Evolutionary conservation across 2,329 filamentous ascomycete species (phyloP).

Genomic region (Exophiala xenobiotica): DNA sequence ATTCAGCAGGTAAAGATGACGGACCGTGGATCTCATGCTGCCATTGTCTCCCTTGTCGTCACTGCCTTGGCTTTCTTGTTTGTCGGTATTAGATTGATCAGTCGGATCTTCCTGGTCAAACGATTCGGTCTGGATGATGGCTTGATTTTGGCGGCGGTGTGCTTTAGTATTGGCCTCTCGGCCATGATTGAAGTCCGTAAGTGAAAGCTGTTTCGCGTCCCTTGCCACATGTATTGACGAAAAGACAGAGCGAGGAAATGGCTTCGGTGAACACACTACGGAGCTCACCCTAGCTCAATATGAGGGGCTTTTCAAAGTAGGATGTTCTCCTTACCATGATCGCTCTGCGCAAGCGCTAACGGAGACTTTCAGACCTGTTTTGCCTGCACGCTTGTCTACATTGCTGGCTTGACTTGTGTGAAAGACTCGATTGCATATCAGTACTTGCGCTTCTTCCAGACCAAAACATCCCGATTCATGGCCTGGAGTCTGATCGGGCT

Average conservation of each 20-base stretch:
- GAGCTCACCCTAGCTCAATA: background rate
- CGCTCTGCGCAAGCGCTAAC: background rate
- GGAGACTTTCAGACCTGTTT: background rate
- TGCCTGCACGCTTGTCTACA: constrained; percentile 38
- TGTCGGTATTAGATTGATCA: background rate
- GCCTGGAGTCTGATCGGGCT: constrained; percentile 41
- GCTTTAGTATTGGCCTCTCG: background rate
- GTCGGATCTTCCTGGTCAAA: background rate
- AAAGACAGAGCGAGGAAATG: background rate
- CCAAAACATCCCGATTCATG: constrained; percentile 35
- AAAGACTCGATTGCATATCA: constrained; percentile 52
- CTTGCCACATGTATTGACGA: background rate
- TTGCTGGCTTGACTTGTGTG: constrained; percentile 40
- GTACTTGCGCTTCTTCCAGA: constrained; percentile 48
- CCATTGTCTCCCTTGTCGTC: background rate
- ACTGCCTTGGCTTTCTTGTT: background rate
- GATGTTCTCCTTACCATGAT: background rate
- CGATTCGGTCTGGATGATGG: background rate
- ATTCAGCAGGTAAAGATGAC: too few relatives aligned
- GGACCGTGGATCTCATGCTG: background rate
- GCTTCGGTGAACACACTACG: background rate
- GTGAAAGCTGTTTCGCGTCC: background rate
- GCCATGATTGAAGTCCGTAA: background rate
- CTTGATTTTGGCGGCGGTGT: background rate
- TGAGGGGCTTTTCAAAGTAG: background rate